Evolutionary conservation across 164 flowering plant species (phyloP), one percentile per base, ranked within the genome.

Genomic region (Tetrastigma voinierianum): DNA sequence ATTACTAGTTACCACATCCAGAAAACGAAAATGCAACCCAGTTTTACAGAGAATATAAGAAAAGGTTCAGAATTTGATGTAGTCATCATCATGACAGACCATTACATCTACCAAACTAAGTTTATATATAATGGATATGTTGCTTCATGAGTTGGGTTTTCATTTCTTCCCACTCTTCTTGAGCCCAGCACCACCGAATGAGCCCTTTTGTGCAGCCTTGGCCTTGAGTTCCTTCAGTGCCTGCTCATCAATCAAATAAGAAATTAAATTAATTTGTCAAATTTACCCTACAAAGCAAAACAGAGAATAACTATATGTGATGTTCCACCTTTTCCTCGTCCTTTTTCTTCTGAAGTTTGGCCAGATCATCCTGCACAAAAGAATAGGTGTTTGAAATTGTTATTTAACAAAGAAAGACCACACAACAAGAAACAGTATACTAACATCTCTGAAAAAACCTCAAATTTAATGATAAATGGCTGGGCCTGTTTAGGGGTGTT

Each of bases 81-180:
- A 32, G 40, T n/a, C n/a, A n/a, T n/a, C 40, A 32, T 32, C 40
- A 0, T 7, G 40, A 32, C 2, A 32, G 40, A 32, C 40, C 40
- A 32, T 32, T 32, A 7, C 40, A 32, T 32, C 40, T 7, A 32
- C 40, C 40, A 7, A 32, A n/a, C n/a, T n/a, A n/a, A n/a, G n/a
- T n/a, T n/a, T 2, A 32, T 32, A 32, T 32, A 32, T n/a, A n/a
- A 32, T 1, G 40, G 3, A 32, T 4, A 32, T 32, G 6, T 32
- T 32, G 40, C 40, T 3, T 32, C 6, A 32, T 32, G 40, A 32
- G 6, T 4, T 7, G 2, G 40, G 40, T 32, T 32, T 32, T 86
- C 83, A 90, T 75, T 90, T 93, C 86, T 93, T 93, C 62, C 98
- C n/a, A n/a, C n/a, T 93, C 71, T 93, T 93, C 93, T 93, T 93